Evolutionary conservation across 2,329 filamentous ascomycete genomes (phyloP), one percentile per base, ranked within the genome.

Genomic region (Ascosphaera aggregata): DNA sequence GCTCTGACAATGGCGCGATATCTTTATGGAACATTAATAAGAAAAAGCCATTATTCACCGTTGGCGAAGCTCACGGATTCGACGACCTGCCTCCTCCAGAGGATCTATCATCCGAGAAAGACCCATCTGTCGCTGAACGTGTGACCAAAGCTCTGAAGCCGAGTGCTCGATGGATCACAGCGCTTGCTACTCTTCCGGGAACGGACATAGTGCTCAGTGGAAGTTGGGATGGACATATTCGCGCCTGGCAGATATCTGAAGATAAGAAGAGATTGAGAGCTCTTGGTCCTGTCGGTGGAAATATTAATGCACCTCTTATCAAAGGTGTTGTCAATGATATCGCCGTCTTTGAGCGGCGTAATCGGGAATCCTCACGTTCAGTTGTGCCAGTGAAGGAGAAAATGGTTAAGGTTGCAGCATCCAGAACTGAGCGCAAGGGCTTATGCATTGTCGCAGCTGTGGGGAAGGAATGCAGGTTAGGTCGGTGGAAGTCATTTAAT

Each of bases 221-320:
- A 22, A 93, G 82, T 57, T 98, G 86, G 85, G 89, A 92, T 53
- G 89, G 89, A 2, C 74, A 71, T 55, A 67, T 98, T 42, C 68
- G 86, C 38, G 76, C 76, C 3, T 98, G 89, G 89, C 73, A 69
- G 43, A 66, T 98, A 16, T 78, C 74, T 39, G 72, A 80, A 34
- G 86, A 94, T 54, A 89, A 85, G 60, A 72, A 71, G 54, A 73
- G 67, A 45, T 69, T 98, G 35, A 75, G 89, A 49, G 60, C 71
- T 0, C 57, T 82, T 5, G 84, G 82, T 1, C 64, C 72, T 1
- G 61, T 89, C 20, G 76, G 71, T 9, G 46, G 42, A 32, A 47
- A 48, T 5, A 35, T 45, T 19, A 37, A 42, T 15, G 50, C 49
- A 42, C 54, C 56, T 9, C 51, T 58, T 15, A 65, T 84, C 40